Evolutionary conservation across 202 grass and related monocot species (phyloP).

Genomic region (Brachypodium distachyon): DNA sequence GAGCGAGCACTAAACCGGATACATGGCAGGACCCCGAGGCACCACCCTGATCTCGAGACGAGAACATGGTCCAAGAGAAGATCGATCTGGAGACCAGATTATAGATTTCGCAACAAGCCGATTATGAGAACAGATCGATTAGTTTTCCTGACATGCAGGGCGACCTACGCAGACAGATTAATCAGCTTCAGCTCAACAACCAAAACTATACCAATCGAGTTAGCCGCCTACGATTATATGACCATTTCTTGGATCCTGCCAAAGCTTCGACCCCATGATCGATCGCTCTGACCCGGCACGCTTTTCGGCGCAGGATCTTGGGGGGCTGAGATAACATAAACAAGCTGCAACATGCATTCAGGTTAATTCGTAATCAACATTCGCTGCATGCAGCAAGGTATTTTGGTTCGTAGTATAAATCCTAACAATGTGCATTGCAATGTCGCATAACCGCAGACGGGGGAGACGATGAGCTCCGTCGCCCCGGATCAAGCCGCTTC

Average conservation of each 20-base stretch:
- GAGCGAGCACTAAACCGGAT: neutral
- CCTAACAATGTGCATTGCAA: neutral
- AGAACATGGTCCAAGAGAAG: neutral
- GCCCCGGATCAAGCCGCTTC: neutral
- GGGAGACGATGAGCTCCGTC: neutral
- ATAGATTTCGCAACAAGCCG: neutral
- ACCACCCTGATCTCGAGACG: conserved; percentile 20
- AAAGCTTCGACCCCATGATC: neutral
- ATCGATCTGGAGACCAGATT: neutral
- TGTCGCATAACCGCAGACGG: neutral
- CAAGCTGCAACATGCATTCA: neutral
- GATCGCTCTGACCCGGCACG: neutral
- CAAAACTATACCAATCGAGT: neutral
- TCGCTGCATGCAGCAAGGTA: neutral
- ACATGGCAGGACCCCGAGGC: neutral
- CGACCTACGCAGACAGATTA: no score
- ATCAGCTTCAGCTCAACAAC: neutral
- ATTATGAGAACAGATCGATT: neutral
- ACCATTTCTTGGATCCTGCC: neutral
- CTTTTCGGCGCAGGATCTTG: conserved; percentile 7
- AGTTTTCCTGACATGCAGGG: no score
- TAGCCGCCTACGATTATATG: neutral
- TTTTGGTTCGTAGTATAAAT: neutral
- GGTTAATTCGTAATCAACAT: neutral
- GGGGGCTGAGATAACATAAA: conserved; percentile 13